Evolutionary conservation across 495 filamentous ascomycete genomes (phyloP).

Genomic region (Aspergillus nidulans): DNA sequence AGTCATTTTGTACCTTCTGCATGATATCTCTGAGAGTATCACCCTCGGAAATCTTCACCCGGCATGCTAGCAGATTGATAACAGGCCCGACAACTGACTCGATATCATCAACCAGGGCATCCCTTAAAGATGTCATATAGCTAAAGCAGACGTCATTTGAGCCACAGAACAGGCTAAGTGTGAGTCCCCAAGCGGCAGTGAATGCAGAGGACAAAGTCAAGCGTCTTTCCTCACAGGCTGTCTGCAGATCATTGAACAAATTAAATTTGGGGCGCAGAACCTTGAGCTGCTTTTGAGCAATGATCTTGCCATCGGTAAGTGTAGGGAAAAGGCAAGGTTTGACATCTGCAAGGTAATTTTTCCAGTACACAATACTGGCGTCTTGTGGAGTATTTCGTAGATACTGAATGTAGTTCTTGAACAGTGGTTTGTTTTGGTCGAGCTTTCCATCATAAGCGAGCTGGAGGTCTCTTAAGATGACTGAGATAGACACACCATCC

Average conservation of each 20-base stretch:
- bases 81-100: conserved; percentile 49
- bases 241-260: conserved; percentile 28
- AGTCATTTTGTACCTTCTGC: conserved; percentile 44
- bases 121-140: conserved; percentile 50
- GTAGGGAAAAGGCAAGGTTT: conserved; percentile 52
- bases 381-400: conserved; percentile 32
- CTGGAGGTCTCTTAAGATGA: conserved; percentile 45
- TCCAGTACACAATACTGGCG: conserved; percentile 50
- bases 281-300: conserved; percentile 22
- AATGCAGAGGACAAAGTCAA: conserved; percentile 50
- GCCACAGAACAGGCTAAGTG: conserved; percentile 45
- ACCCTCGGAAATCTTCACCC: conserved; percentile 33
- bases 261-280: conserved; percentile 34
- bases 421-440: conserved; percentile 38
- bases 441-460: conserved; percentile 43
- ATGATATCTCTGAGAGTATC: conserved; percentile 27
- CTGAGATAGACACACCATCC: conserved; percentile 47
- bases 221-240: conserved; percentile 41
- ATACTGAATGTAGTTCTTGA: conserved; percentile 52
- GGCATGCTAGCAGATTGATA: conserved; percentile 51
- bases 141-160: conserved; percentile 51
- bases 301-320: conserved; percentile 29
- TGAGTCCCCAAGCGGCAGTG: conserved; percentile 52
- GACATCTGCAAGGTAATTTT: conserved; percentile 41
- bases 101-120: conserved; percentile 40